Evolutionary conservation across 2,329 filamentous ascomycete genomes (phyloP).

Genomic region (Myotisia sp.): DNA sequence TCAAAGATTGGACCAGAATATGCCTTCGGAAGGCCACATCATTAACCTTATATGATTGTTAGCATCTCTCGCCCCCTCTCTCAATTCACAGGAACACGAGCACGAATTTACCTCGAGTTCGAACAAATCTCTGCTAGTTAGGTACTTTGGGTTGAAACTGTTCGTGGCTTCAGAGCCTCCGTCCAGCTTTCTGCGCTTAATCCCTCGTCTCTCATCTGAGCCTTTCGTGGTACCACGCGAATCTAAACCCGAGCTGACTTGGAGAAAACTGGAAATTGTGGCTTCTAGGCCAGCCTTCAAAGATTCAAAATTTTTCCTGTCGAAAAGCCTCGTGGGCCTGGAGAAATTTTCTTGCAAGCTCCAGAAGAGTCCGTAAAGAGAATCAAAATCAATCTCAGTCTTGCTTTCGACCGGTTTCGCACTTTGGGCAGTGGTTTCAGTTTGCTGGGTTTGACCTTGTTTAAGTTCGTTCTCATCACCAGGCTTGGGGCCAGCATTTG

Average conservation of each 20-base stretch:
- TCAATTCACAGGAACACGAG: slow-evolving; percentile 3
- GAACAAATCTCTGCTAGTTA: slow-evolving; percentile 94
- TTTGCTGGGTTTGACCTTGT: not conserved
- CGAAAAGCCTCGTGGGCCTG: slow-evolving; percentile 71
- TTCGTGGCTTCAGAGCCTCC: slow-evolving; percentile 51
- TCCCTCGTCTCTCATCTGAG: slow-evolving; percentile 49
- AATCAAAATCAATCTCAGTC: slow-evolving; percentile 50
- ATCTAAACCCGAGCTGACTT: slow-evolving; percentile 52
- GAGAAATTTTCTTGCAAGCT: slow-evolving; percentile 83
- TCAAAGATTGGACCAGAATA: slow-evolving; percentile 86
- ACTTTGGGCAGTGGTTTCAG: slow-evolving; percentile 7
- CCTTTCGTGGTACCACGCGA: slow-evolving; percentile 45
- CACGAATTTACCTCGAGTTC: slow-evolving; percentile 59
- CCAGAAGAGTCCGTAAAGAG: slow-evolving; percentile 88
- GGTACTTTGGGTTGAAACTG: slow-evolving; percentile 91
- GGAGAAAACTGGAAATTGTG: slow-evolving; percentile 62
- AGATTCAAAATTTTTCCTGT: slow-evolving; percentile 48
- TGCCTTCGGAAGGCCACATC: slow-evolving; percentile 90
- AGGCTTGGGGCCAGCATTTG: slow-evolving; percentile 11
- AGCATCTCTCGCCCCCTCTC: too few relatives aligned
- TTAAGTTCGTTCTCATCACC: slow-evolving; percentile 4
- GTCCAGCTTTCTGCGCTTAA: slow-evolving; percentile 55
- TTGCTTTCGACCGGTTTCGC: slow-evolving; percentile 21
- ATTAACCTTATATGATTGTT: slow-evolving; percentile 49
- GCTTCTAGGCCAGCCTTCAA: slow-evolving; percentile 51